A percentile compares a stretch with the other conserved stretches of the same genome.
These are phyloP conservation scores for Neodidymelliopsis sp. DNA, from an alignment of 2,329 filamentous ascomycete genomes.

Conservation along the genomic window DNA sequence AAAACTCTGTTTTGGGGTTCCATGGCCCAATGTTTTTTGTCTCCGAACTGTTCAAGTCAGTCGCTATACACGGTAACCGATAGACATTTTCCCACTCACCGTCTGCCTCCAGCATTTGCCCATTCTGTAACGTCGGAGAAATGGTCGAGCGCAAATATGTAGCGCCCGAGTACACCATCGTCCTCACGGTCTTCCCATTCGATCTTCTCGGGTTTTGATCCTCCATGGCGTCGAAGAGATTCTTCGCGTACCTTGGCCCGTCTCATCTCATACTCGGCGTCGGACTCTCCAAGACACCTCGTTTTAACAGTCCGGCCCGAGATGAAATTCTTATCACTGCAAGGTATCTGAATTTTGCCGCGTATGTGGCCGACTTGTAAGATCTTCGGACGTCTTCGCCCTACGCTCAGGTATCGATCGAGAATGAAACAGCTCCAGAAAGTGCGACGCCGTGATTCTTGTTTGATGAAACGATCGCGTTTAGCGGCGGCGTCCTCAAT, in stretches of 20 bases:
- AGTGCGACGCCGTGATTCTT: constrained; percentile 71
- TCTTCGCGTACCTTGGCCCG: constrained; percentile 18
- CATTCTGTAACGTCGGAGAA: constrained; percentile 64
- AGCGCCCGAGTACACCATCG: constrained; percentile 58
- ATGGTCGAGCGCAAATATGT: constrained; percentile 62
- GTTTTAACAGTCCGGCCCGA: constrained; percentile 66
- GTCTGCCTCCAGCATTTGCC: constrained; percentile 65
- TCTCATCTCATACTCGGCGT: constrained; percentile 21
- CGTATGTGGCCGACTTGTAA: constrained; percentile 65
- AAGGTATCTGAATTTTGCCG: constrained; percentile 68
- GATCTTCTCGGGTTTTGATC: constrained; percentile 9
- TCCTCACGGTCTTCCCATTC: constrained; percentile 60
- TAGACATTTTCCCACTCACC: constrained; percentile 47
- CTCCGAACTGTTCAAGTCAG: constrained; percentile 31
- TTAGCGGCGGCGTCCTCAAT: constrained; percentile 24
- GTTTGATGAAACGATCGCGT: constrained; percentile 60
- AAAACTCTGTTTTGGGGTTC: constrained; percentile 64
- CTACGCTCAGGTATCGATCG: constrained; percentile 72
- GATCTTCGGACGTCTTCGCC: constrained; percentile 66
- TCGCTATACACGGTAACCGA: too few species aligned
- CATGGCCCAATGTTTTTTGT: constrained; percentile 64
- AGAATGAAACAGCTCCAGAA: constrained; percentile 79
- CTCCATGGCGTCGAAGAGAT: constrained; percentile 3
- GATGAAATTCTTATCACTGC: constrained; percentile 70
- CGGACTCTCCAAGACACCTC: constrained; percentile 27